Evolutionary conservation across 2,329 filamentous ascomycete species (phyloP), one percentile per base, ranked within the genome.

Genomic region (Phoma sp.): DNA sequence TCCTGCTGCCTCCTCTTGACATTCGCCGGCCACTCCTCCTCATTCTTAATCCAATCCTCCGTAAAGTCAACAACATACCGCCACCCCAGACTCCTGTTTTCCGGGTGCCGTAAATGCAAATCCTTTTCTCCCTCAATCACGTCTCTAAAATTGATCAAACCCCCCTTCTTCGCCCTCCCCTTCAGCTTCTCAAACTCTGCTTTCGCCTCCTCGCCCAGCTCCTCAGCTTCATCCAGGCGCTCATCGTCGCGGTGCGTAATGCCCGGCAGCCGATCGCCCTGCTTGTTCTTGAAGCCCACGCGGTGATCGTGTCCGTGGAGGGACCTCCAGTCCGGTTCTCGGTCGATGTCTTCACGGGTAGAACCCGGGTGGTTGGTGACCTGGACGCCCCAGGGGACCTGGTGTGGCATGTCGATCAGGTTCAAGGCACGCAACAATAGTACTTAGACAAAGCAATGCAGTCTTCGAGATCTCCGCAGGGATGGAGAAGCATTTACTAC

Each of bases 1-100:
- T 74, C 64, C 44, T 71, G 64, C 64, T 76, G 58, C 54, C 72
- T 73, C 55, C 74, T 74, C 61, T 77, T 69, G 8, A 78, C 31
- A 60, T 84, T 84, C 0, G 77, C 75, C 0, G 80, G 80, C 81
- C 81, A 84, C 1, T 74, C 63, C 55, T 84, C 73, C 7, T 74
- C 62, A 33, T 80, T 74, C 65, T 82, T 84, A 51, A 84, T 73
- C 68, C 76, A 80, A 45, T 81, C 74, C 53, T 84, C 81, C 0
- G 79, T 79, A 9, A 75, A 73, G 32, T 82, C 72, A 0, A 84
- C 67, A 10, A 83, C 78, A 60, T 79, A 82, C 32, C 82, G 71
- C 81, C 82, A 84, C 7, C 79, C 78, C 4, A 75, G 46, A 3
- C 80, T 78, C 48, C 77, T 76, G 29, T 79, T 75, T 17, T 79